Evolutionary conservation across 1,284 basidiomycete species (phyloP).

Genomic region (Pseudozyma thailandica): DNA sequence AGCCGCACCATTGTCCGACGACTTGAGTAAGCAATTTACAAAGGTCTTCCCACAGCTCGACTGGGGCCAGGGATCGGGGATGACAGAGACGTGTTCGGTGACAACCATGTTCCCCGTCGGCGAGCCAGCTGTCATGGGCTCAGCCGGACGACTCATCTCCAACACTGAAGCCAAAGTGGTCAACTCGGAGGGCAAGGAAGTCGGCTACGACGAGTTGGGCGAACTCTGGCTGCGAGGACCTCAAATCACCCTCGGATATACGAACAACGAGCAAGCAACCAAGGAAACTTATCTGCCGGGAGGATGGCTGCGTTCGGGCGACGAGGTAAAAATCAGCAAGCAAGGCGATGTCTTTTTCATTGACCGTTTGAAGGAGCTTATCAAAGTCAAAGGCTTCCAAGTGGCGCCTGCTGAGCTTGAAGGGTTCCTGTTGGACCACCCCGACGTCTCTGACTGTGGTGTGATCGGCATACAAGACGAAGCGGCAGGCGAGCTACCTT

Average conservation of each 20-base stretch:
- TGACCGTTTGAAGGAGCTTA: conserved; percentile 66
- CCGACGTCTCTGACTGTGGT: conserved; percentile 77
- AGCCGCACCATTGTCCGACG: conserved; percentile 57
- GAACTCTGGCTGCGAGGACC: conserved; percentile 65
- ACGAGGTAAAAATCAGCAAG: conserved; percentile 69
- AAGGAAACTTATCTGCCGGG: conserved; percentile 58
- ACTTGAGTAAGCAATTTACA: conserved; percentile 49
- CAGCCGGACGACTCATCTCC: conserved; percentile 57
- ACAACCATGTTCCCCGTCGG: conserved; percentile 66
- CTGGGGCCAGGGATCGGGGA: conserved; percentile 59
- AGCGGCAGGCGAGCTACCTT: conserved; percentile 80
- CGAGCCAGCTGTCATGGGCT: conserved; percentile 61
- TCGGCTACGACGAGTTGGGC: conserved; percentile 67
- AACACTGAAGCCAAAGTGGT: conserved; percentile 60
- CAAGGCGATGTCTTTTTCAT: conserved; percentile 63
- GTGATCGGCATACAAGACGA: conserved; percentile 82
- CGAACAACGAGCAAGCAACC: conserved; percentile 62
- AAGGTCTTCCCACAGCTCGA: conserved; percentile 47
- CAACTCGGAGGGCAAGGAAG: conserved; percentile 54
- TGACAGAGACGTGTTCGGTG: conserved; percentile 63
- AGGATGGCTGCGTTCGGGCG: conserved; percentile 61
- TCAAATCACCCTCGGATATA: conserved; percentile 62
- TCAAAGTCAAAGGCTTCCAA: conserved; percentile 68
- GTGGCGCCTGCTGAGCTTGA: conserved; percentile 73
- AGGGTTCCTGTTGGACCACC: conserved; percentile 78